These are phyloP conservation scores for Eurotiales sp. DNA, from an alignment of 2,329 filamentous ascomycete genomes.

Conservation along the genomic window DNA sequence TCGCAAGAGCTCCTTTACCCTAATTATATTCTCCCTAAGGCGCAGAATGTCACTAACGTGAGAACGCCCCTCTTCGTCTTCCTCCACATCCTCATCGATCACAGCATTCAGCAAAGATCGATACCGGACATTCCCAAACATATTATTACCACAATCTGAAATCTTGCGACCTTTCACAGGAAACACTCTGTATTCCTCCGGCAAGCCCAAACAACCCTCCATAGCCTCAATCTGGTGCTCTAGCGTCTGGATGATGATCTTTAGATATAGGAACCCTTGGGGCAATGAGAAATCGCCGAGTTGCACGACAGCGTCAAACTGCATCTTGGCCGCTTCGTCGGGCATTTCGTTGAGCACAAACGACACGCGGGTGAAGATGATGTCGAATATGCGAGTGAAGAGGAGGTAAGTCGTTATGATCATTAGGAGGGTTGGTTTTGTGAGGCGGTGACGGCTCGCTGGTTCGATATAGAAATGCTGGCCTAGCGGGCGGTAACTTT, in stretches of 20 bases:
- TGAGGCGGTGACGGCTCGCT: no score
- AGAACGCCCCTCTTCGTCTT: not conserved
- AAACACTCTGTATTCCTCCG: constrained; percentile 2
- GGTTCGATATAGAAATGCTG: not conserved
- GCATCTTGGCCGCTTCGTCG: not conserved
- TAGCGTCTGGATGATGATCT: constrained; percentile 15
- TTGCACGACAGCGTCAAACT: constrained; percentile 1
- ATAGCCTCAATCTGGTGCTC: constrained; percentile 15
- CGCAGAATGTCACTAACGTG: not conserved
- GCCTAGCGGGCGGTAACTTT: no score
- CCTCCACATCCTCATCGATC: not conserved
- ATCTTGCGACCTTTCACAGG: not conserved
- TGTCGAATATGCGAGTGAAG: constrained; percentile 5
- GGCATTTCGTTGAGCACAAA: not conserved
- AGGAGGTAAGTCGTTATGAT: constrained; percentile 7
- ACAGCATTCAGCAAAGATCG: not conserved
- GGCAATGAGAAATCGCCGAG: constrained; percentile 3
- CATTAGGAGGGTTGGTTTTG: constrained; percentile 3
- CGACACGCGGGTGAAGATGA: not conserved
- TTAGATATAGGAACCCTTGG: constrained; percentile 11
- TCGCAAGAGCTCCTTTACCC: not conserved
- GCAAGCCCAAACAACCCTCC: constrained; percentile 8
- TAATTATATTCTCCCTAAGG: not conserved
- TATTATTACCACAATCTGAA: not conserved
- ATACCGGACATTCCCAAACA: not conserved